Conservation (phyloP, 2,329 filamentous ascomycete genomes). For the Didymosphaeria variabile region DNA sequence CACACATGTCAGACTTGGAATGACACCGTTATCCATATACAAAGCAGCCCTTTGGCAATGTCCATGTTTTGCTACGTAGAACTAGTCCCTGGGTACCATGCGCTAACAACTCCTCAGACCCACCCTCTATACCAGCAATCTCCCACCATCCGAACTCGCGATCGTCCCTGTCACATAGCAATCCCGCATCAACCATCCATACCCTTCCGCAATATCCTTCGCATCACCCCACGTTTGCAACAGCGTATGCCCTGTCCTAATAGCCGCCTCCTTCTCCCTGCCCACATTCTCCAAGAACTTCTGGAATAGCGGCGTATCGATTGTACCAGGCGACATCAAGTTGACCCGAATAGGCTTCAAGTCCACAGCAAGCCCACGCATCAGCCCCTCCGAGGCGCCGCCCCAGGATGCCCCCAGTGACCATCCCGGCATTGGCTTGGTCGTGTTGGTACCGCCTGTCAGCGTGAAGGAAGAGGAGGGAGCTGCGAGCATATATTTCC, state of each 20-base stretch:
- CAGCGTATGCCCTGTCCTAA: constrained; percentile 32
- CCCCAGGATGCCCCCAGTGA: constrained; percentile 37
- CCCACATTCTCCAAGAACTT: constrained; percentile 25
- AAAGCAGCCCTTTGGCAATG: too few species aligned
- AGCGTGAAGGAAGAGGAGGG: constrained; percentile 50
- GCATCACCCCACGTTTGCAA: constrained; percentile 34
- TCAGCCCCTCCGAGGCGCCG: constrained; percentile 42
- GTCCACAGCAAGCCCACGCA: constrained; percentile 52
- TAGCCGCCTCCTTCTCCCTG: constrained; percentile 26
- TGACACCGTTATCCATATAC: too few species aligned
- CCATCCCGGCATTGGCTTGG: constrained; percentile 49
- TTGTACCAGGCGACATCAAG: constrained; percentile 51
- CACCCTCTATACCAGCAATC: constrained; percentile 30
- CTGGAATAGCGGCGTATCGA: constrained; percentile 53
- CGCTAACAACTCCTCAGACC: background rate
- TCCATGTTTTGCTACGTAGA: too few species aligned
- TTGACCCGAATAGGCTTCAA: constrained; percentile 56
- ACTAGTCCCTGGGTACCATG: too few species aligned
- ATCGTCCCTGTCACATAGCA: constrained; percentile 49
- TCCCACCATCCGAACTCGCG: constrained; percentile 50
- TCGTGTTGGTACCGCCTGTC: constrained; percentile 50
- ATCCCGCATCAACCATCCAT: constrained; percentile 57
- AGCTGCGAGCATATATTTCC: constrained; percentile 43
- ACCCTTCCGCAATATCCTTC: constrained; percentile 55
- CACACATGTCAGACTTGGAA: too few species aligned